Evolutionary conservation across 805 yeast species (phyloP), one percentile per base, ranked within the genome.

Genomic region (Diddensiella caesifluorescens): DNA sequence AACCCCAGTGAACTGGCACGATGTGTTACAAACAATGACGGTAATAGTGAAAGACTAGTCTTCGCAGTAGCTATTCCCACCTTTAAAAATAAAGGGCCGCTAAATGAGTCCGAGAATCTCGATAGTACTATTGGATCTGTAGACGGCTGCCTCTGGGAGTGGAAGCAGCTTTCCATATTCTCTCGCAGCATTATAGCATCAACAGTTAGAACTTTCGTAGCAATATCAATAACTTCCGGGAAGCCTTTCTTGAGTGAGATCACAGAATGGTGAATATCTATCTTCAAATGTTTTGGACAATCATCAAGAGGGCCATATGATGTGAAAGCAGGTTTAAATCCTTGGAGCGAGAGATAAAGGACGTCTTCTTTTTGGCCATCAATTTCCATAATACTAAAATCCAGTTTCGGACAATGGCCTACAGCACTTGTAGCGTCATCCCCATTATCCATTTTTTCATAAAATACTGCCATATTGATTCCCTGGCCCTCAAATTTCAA

Each of bases 181-280:
- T 29, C 19, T 4, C 16, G 15, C 7, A 35, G n/a, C 19, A 35
- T 12, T n/a, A 13, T 21, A n/a, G 22, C 22, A 19, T 35, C 39
- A 9, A 23, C 39, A 6, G 23, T 25, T 31, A 35, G 30, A 16
- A 35, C 18, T 5, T 25, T 35, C 6, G 12, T 4, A 10, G 6
- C 29, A 22, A 22, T 35, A 10, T 7, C 18, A 5, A 31, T 13
- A 21, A 21, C 13, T 5, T 22, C 13, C 18, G 28, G 16, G 4
- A 27, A 12, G 13, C 10, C 37, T 10, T n/a, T 25, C 22, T 42
- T 38, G 13, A n/a, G 18, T 38, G 40, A 32, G 31, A 20, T 46
- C 35, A 27, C n/a, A 22, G 42, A 10, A 22, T 36, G 25, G 4
- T 35, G 31, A 4, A 13, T 35, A 5, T 25, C 29, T 9, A 35